Percentiles rank a stretch among this genome's conserved stretches.
phyloP scores from a whole-genome alignment of 208 protist species.

The Herpetomonas samuelpessoai region DNA sequence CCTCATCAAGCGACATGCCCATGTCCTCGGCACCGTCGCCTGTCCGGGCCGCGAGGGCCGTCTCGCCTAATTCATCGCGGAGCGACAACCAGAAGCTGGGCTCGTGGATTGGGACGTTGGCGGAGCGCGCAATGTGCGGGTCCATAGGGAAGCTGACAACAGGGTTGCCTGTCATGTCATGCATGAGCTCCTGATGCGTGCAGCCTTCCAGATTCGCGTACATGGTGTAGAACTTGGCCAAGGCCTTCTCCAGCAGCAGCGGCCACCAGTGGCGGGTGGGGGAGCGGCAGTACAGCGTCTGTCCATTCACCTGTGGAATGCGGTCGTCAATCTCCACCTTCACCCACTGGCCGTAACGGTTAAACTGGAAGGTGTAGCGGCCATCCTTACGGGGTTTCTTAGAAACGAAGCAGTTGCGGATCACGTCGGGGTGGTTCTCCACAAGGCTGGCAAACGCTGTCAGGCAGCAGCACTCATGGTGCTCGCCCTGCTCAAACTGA shows the following conservation, averaged over 20 bases:
- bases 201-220: constrained; percentile 58
- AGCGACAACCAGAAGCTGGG: constrained; percentile 57
- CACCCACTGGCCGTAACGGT: constrained; percentile 57
- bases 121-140: constrained; percentile 15
- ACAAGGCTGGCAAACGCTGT: constrained; percentile 41
- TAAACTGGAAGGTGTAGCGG: constrained; percentile 70
- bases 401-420: constrained; percentile 53
- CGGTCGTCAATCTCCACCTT: constrained; percentile 74
- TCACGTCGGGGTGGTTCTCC: constrained; percentile 42
- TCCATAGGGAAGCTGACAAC: constrained; percentile 41
- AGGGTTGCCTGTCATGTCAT: constrained; percentile 56
- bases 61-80: constrained; percentile 24
- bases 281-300: constrained; percentile 52
- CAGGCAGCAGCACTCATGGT: constrained; percentile 51
- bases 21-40: constrained; percentile 17
- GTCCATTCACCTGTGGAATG: constrained; percentile 37
- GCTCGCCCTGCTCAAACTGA: constrained; percentile 53
- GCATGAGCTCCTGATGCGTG: constrained; percentile 48
- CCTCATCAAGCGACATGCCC: constrained; percentile 37
- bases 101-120: constrained; percentile 24
- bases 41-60: constrained; percentile 26
- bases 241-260: constrained; percentile 77
- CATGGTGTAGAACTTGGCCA: constrained; percentile 75
- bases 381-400: constrained; percentile 53
- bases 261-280: constrained; percentile 68